Conservation (phyloP, 352 stramenopile genomes). For the Saprolegnia parasitica region DNA sequence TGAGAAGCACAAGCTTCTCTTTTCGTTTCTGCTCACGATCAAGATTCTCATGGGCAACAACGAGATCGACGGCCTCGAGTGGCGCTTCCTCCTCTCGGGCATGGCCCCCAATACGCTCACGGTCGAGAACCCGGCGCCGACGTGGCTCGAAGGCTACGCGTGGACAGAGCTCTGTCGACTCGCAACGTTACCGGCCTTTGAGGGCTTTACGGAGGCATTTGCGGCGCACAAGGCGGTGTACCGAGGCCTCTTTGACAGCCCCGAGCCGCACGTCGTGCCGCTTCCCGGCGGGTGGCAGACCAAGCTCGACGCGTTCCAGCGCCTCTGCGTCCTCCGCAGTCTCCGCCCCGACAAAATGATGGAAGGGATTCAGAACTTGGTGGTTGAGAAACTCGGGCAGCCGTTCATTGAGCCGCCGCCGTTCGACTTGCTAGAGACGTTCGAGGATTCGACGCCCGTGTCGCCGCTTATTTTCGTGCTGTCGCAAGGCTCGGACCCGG, state of each 20-base stretch:
- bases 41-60: constrained; percentile 86
- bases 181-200: constrained; percentile 7
- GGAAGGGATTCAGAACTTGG: constrained; percentile 44
- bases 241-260: constrained; percentile 31
- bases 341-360: constrained; percentile 44
- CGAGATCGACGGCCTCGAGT: constrained; percentile 76
- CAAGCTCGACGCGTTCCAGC: constrained; percentile 39
- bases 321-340: constrained; percentile 38
- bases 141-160: constrained; percentile 31
- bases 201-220: constrained; percentile 29
- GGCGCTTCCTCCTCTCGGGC: constrained; percentile 88
- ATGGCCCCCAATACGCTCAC: constrained; percentile 38
- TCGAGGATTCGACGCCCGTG: constrained; percentile 41
- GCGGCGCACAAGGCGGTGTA: constrained; percentile 20
- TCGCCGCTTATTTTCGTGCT: constrained; percentile 57
- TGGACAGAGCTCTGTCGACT: constrained; percentile 40
- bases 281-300: constrained; percentile 37
- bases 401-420: constrained; percentile 50
- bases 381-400: constrained; percentile 41
- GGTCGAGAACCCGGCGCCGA: constrained; percentile 30
- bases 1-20: constrained; percentile 92
- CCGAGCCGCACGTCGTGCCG: constrained; percentile 45
- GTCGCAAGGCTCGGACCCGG: constrained; percentile 47
- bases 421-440: constrained; percentile 52
- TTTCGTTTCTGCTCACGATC: constrained; percentile 88